These are phyloP conservation scores for Aspergillus baeticus DNA, from an alignment of 495 filamentous ascomycete genomes.

Conservation along the genomic window DNA sequence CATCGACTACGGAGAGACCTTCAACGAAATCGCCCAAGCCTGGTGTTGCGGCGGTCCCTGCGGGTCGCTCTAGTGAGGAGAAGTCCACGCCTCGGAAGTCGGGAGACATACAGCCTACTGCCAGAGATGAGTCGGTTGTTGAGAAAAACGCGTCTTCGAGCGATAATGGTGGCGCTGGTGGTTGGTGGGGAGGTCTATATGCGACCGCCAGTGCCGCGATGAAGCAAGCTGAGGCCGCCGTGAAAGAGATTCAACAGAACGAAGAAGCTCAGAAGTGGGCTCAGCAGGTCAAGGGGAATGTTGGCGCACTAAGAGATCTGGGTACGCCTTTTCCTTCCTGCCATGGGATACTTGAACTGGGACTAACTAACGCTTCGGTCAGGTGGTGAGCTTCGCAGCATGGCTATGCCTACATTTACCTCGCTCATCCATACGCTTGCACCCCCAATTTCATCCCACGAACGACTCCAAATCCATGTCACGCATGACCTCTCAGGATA, in stretches of 20 bases:
- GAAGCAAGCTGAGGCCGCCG: constrained; percentile 89
- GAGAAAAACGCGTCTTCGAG: constrained; percentile 26
- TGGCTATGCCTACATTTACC: constrained; percentile 92
- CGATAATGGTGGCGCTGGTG: constrained; percentile 51
- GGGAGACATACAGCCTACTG: constrained; percentile 52
- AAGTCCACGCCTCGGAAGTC: constrained; percentile 63
- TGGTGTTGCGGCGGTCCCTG: constrained; percentile 56
- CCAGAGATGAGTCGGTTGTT: constrained; percentile 26
- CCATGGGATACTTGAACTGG: neutral
- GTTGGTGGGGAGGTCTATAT: constrained; percentile 92
- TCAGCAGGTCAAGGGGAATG: constrained; percentile 89
- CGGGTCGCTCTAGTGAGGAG: constrained; percentile 59
- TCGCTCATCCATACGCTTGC: constrained; percentile 92
- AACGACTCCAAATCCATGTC: constrained; percentile 96
- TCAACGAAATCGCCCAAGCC: constrained; percentile 54
- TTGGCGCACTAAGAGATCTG: constrained; percentile 74
- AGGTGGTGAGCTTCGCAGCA: constrained; percentile 88
- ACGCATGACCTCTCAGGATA: constrained; percentile 95
- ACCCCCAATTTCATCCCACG: constrained; percentile 94
- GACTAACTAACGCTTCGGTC: constrained; percentile 18
- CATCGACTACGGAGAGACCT: constrained; percentile 56
- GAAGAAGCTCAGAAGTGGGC: constrained; percentile 97
- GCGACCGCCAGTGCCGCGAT: constrained; percentile 70
- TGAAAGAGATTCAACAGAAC: constrained; percentile 93
- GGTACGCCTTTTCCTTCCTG: constrained; percentile 52